Percentiles rank a stretch among this genome's conserved stretches.
Evolutionary conservation across 108 stramenopile genomes (phyloP).

Genomic region (Skeletonema menzelii): DNA sequence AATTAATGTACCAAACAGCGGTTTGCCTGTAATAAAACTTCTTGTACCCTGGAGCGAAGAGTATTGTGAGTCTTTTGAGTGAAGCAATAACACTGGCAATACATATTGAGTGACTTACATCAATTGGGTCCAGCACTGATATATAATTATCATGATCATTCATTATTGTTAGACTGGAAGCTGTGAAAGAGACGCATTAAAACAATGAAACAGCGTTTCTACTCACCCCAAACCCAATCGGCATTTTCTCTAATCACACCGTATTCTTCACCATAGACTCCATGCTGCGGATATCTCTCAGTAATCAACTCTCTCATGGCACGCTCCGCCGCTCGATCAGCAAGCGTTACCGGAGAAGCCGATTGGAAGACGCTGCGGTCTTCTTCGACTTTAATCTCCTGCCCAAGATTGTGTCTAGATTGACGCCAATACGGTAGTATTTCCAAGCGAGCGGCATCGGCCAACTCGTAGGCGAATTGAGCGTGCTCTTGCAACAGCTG

Average conservation of each 20-base stretch:
- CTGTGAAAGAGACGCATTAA: not conserved
- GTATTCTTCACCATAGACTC: conserved; percentile 30
- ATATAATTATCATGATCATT: no score
- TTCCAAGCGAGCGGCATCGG: conserved; percentile 42
- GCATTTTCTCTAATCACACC: conserved; percentile 27
- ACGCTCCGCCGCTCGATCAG: conserved; percentile 40
- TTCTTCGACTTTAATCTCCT: conserved; percentile 33
- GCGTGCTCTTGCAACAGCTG: conserved; percentile 14
- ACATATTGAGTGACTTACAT: not conserved
- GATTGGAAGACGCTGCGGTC: conserved; percentile 36
- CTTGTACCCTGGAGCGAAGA: conserved; percentile 16
- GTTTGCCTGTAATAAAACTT: conserved; percentile 38
- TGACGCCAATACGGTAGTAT: conserved; percentile 51
- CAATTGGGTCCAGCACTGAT: conserved; percentile 31
- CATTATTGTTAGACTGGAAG: not conserved
- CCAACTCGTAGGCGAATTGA: conserved; percentile 33
- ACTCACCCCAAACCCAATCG: conserved; percentile 33
- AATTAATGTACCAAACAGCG: conserved; percentile 37
- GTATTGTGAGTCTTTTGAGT: no score
- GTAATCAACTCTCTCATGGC: conserved; percentile 34
- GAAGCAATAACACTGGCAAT: no score
- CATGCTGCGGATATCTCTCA: conserved; percentile 19
- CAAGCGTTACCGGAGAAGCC: conserved; percentile 40
- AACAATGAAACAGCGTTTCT: not conserved
- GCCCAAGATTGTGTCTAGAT: conserved; percentile 24